Base-by-base conservation (phyloP, 495 filamentous ascomycete genomes). In the Peziza echinospora region DNA sequence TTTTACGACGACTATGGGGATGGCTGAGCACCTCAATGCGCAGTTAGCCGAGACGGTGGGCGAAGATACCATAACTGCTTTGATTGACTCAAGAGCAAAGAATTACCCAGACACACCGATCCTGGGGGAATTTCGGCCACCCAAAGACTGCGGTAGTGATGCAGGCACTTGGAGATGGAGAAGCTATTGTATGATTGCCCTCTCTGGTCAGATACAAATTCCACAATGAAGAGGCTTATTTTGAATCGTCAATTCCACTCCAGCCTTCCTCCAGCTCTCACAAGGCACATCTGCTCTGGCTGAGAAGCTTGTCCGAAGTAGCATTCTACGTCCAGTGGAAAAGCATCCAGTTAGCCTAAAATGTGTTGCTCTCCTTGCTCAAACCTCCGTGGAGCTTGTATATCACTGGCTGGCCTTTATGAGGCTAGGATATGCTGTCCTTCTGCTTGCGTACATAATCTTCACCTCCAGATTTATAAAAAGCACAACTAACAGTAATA, bases 381-480 rank as follows among this genome's bases (percentile, higher is more conserved):
- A 62, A 2, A 77, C 68, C 44, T 67, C 65, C 0, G 26, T 60
- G 8, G 62, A 69, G 22, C 68, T 76, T 34, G 52, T 75, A 0
- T 62, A 71, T 39, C 55, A 57, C 1, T 76, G 71, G 68, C 61
- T 77, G 2, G 70, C 60, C 2, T 54, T 75, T 44, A 65, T 71
- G 44, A 52, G 63, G 28, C 51, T 67, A 24, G 71, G 71, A 13
- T 62, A 59, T 51, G 52, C 60, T 1, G 66, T 72, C 10, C 51
- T 77, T 16, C 55, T 76, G 10, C 63, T 77, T 43, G 71, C 71
- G 60, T 69, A 57, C 47, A 60, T 48, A 21, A 13, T 11, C 24
- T 19, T 25, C 11, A 13, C 41, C 42, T 25, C 37, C 21, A 46
- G 30, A 23, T 40, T 11, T 16, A 24, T 34, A 9, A 49, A 40